These are phyloP conservation scores for Brassica incana DNA, from an alignment of 345 rosid genomes.

Conservation along the genomic window DNA sequence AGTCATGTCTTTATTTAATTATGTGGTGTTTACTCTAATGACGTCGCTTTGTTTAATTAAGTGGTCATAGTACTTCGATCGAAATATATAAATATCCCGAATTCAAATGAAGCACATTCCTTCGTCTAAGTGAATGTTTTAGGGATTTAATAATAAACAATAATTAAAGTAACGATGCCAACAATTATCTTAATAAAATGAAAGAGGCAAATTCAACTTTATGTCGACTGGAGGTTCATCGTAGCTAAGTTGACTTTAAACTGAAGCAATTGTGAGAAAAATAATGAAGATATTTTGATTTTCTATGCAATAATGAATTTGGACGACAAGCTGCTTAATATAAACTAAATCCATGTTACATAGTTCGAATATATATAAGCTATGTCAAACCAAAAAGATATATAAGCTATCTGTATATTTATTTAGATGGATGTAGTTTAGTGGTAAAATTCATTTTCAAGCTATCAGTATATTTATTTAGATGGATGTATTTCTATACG, in stretches of 20 bases:
- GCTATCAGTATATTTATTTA: no score
- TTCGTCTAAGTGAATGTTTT: neutral
- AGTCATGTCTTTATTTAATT: conserved; percentile 32
- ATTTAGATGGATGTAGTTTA: no score
- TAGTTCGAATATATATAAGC: no score
- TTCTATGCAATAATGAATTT: neutral
- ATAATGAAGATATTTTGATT: neutral
- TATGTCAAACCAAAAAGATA: no score
- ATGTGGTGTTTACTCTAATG: conserved; percentile 35
- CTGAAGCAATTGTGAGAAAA: conserved; percentile 16
- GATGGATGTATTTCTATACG: neutral
- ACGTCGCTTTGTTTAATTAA: conserved; percentile 25
- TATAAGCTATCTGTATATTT: no score
- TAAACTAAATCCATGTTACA: no score
- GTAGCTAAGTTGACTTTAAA: conserved; percentile 24
- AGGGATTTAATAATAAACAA: neutral
- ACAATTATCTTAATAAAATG: conserved; percentile 10
- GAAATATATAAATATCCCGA: neutral
- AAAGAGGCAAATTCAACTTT: conserved; percentile 10
- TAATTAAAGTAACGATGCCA: conserved; percentile 15
- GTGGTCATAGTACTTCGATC: conserved; percentile 21
- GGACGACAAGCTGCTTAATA: neutral
- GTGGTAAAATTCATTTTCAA: no score
- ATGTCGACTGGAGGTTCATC: conserved; percentile 20
- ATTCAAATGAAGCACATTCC: neutral